Conservation (phyloP, 1,284 basidiomycete genomes). For the Naganishia liquefaciens region DNA sequence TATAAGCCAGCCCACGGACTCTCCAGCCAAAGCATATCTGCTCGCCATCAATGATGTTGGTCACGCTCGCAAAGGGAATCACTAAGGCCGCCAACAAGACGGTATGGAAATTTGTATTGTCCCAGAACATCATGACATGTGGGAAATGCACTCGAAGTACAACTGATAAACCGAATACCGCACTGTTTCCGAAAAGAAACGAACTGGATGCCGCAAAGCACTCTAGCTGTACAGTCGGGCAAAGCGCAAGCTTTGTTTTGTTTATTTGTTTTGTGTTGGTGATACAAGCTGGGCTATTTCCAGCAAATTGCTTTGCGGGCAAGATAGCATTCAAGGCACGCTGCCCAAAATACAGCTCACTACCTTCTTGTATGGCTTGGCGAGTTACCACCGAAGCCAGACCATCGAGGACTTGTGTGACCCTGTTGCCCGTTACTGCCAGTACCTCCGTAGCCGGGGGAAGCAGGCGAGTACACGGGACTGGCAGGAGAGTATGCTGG, state of each 20-base stretch:
- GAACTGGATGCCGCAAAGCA: slow-evolving; percentile 1
- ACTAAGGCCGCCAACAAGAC: no score
- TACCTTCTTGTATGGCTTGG: slow-evolving; percentile 26
- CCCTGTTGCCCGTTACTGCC: slow-evolving; percentile 17
- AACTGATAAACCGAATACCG: slow-evolving; percentile 12
- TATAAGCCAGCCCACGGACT: no score
- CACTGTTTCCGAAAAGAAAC: neutral
- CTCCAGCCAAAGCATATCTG: no score
- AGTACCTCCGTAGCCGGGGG: slow-evolving; percentile 60
- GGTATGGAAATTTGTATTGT: no score
- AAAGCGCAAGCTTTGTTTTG: slow-evolving; percentile 4
- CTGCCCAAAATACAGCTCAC: neutral
- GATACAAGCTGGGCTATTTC: neutral
- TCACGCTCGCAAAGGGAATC: no score
- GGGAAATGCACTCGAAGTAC: slow-evolving; percentile 17
- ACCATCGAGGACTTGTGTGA: slow-evolving; percentile 25
- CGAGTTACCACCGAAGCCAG: slow-evolving; percentile 28
- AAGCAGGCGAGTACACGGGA: slow-evolving; percentile 75
- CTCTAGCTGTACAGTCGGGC: slow-evolving; percentile 22
- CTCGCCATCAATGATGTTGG: no score
- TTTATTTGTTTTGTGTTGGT: slow-evolving; percentile 7
- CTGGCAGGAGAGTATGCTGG: slow-evolving; percentile 75
- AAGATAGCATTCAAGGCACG: neutral
- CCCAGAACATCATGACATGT: neutral
- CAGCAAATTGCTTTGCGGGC: neutral